A percentile compares a stretch with the other conserved stretches of the same genome.
phyloP scores from a whole-genome alignment of 805 yeast species.

The Monosporozyma yasuniensis region DNA sequence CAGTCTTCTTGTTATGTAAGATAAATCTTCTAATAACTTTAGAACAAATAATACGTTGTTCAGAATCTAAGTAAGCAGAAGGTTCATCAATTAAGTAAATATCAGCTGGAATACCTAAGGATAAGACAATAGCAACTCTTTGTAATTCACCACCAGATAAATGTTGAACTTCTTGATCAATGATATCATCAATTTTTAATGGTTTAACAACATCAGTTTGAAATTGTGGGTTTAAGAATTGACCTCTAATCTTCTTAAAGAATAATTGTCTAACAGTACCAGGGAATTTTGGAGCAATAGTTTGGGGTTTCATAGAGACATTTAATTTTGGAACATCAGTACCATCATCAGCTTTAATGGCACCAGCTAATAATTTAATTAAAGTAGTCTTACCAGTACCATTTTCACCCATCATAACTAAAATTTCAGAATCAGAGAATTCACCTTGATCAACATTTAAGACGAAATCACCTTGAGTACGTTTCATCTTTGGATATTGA shows the following conservation, averaged over 20 bases:
- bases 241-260: conserved; percentile 90
- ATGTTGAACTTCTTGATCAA: conserved; percentile 96
- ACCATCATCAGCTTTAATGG: conserved; percentile 77
- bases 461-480: conserved; percentile 95
- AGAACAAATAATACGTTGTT: conserved; percentile 98
- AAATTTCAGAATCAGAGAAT: conserved; percentile 90
- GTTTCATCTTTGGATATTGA: conserved; percentile 71
- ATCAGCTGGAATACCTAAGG: conserved; percentile 92
- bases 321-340: conserved; percentile 79
- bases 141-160: conserved; percentile 99
- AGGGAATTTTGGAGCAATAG: conserved; percentile 95
- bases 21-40: conserved; percentile 96
- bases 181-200: conserved; percentile 81
- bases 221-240: conserved; percentile 93
- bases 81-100: conserved; percentile 97
- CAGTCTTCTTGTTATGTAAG: conserved; percentile 93
- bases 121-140: conserved; percentile 94
- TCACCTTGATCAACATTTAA: conserved; percentile 77
- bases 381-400: conserved; percentile 99
- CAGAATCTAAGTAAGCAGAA: conserved; percentile 97
- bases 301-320: conserved; percentile 98
- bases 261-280: conserved; percentile 98
- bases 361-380: conserved; percentile 92
- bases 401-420: conserved; percentile 99
- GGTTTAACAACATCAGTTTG: conserved; percentile 98